These are phyloP conservation scores for Thinopyrum elongatum DNA, from an alignment of 176 grass and related monocot genomes.

Conservation along the genomic window DNA sequence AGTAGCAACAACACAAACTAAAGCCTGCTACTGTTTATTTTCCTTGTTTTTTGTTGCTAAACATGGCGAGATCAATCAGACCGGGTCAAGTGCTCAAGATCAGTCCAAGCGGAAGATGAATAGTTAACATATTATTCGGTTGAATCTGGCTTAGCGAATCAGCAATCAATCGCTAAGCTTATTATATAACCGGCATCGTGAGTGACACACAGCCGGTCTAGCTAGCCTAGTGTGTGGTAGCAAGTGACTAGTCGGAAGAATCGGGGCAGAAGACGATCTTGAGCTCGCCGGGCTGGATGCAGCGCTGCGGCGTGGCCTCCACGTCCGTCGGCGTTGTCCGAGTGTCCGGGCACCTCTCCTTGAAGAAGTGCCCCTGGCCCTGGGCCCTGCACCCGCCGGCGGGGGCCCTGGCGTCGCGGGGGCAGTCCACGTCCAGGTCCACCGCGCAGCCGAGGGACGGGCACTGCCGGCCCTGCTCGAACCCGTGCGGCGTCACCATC, in stretches of 20 bases:
- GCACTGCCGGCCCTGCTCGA: conserved; percentile 19
- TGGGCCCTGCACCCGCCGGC: conserved; percentile 1
- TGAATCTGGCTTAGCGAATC: neutral
- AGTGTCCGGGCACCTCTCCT: conserved; percentile 32
- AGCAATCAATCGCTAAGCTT: neutral
- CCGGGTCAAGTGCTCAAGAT: neutral
- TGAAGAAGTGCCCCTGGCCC: conserved; percentile 29
- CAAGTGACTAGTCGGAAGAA: neutral
- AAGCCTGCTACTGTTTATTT: neutral
- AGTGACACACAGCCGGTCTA: neutral
- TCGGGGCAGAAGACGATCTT: conserved; percentile 50
- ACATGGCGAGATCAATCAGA: neutral
- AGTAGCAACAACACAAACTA: neutral
- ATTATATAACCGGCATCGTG: neutral
- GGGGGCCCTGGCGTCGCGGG: neutral
- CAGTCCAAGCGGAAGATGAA: neutral
- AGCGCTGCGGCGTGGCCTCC: conserved; percentile 37
- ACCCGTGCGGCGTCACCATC: conserved; percentile 35
- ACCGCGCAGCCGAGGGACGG: conserved; percentile 37
- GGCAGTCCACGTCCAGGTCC: conserved; percentile 31
- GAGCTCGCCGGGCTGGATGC: conserved; percentile 32
- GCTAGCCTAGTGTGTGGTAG: neutral
- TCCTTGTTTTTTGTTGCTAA: neutral
- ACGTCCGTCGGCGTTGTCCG: conserved; percentile 42
- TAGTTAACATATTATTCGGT: neutral